Conservation (phyloP, 164 flowering plant genomes). For the Vitis vinifera region ASM3070453v1 NC_081809.1:11500001-11500500, state of each 20-base stretch:
- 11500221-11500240: background rate
- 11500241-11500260: background rate
- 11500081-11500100: no score
- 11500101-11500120: no score
- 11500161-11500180: background rate
- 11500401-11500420: background rate
- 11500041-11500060: no score
- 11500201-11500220: background rate
- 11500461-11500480: background rate
- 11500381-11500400: no score
- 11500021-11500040: no score
- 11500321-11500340: no score
- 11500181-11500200: background rate
- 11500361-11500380: no score
- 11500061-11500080: no score
- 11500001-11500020: no score
- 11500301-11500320: background rate
- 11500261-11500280: background rate
- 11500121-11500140: background rate
- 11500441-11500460: background rate
- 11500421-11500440: no score
- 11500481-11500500: background rate
- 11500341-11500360: no score
- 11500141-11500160: background rate
- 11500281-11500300: background rate